Evolutionary conservation across 2,329 filamentous ascomycete genomes (phyloP).

Genomic region (Colletotrichum brevisporum): DNA sequence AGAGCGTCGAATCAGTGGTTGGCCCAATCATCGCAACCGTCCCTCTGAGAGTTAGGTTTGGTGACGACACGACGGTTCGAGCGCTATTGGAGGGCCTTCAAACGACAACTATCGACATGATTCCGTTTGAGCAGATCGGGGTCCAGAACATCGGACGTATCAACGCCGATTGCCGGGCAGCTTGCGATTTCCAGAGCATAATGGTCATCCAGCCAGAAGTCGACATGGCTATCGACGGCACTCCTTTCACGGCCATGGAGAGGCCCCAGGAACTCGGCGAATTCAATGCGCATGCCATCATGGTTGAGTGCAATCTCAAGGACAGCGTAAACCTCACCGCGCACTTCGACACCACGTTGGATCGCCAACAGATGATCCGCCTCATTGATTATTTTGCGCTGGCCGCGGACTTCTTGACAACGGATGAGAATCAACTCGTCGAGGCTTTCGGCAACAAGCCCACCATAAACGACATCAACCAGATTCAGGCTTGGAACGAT

Average conservation of each 20-base stretch:
- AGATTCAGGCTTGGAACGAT: conserved; percentile 14
- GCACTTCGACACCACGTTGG: conserved; percentile 27
- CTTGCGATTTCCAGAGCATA: conserved; percentile 37
- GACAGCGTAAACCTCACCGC: conserved; percentile 6
- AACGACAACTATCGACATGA: conserved; percentile 46
- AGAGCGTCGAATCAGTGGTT: conserved; percentile 45
- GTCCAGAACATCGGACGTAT: conserved; percentile 48
- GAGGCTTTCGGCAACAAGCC: background rate
- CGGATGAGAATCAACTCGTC: background rate
- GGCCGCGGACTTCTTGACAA: conserved; percentile 16
- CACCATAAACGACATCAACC: background rate
- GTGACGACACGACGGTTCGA: conserved; percentile 1
- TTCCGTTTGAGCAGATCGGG: conserved; percentile 49
- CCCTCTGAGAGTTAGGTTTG: conserved; percentile 20
- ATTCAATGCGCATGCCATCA: conserved; percentile 30
- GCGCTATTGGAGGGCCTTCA: conserved; percentile 45
- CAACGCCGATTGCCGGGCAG: conserved; percentile 9
- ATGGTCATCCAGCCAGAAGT: conserved; percentile 41
- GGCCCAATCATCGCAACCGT: conserved; percentile 45
- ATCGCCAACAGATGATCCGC: conserved; percentile 1
- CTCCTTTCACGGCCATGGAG: conserved; percentile 11
- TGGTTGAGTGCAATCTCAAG: conserved; percentile 32
- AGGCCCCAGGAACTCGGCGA: conserved; percentile 34
- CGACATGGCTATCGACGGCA: conserved; percentile 26
- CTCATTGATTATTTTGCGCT: conserved; percentile 28